Percentiles rank a stretch among this genome's conserved stretches.
phyloP scores from a whole-genome alignment of 2,329 filamentous ascomycete genomes.

The Fusarium globosum region DNA sequence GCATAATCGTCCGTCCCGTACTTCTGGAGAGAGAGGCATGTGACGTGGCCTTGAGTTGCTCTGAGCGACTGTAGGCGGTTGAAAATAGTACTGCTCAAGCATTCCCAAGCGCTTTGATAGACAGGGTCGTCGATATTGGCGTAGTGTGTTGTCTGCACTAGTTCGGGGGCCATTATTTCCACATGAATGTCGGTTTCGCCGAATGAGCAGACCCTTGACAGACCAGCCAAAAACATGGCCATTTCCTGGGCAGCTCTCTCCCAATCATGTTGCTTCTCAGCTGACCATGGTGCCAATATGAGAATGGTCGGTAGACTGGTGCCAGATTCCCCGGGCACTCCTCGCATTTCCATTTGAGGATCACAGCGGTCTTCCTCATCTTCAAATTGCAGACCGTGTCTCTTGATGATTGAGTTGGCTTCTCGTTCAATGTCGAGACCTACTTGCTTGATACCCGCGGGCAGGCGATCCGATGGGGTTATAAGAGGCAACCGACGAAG shows the following conservation, averaged over 20 bases:
- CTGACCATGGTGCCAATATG: background rate
- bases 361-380: fast-evolving
- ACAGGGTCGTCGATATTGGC: background rate
- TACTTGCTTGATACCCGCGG: fast-evolving
- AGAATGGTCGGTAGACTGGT: background rate
- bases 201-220: background rate
- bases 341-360: background rate
- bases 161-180: background rate
- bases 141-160: background rate
- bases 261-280: background rate
- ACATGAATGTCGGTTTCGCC: background rate
- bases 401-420: background rate
- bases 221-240: background rate
- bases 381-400: background rate
- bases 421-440: fast-evolving
- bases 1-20: background rate
- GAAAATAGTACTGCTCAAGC: background rate
- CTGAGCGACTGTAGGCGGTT: background rate
- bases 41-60: background rate
- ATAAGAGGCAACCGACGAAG: fast-evolving
- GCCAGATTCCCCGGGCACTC: fast-evolving
- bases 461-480: fast-evolving
- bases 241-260: background rate
- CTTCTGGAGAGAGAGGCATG: background rate
- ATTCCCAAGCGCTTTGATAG: background rate